phyloP scores from a whole-genome alignment of 2,329 filamentous ascomycete species.

The Alternaria sp. region DNA sequence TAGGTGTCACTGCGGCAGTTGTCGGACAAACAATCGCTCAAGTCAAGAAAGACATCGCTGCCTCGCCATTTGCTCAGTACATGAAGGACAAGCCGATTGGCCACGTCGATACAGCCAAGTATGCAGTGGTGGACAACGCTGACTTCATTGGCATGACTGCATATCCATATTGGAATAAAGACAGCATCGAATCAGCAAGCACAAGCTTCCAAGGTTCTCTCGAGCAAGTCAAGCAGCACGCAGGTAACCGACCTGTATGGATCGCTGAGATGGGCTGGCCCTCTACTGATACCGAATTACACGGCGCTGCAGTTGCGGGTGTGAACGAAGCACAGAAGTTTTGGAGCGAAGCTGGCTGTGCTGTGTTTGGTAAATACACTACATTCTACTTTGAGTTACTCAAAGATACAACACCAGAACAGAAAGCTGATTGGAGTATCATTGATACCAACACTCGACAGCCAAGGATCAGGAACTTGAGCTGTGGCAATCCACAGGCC shows the following conservation, averaged over 20 bases:
- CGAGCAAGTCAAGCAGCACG: constrained; percentile 29
- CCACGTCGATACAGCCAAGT: constrained; percentile 43
- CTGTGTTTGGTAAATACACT: constrained; percentile 41
- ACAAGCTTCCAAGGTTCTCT: constrained; percentile 38
- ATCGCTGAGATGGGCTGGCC: constrained; percentile 50
- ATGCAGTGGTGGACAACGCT: constrained; percentile 34
- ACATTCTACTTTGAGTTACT: constrained; percentile 47
- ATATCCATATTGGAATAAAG: constrained; percentile 46
- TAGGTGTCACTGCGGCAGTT: constrained; percentile 68
- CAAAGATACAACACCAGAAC: constrained; percentile 29
- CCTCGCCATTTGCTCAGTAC: constrained; percentile 63
- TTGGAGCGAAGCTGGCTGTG: constrained; percentile 44
- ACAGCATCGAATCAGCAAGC: constrained; percentile 51
- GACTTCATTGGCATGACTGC: constrained; percentile 48
- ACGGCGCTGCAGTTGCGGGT: constrained; percentile 26
- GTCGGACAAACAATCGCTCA: constrained; percentile 65
- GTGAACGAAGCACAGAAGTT: constrained; percentile 36
- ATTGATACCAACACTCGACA: constrained; percentile 26
- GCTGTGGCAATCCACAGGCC: constrained; percentile 20
- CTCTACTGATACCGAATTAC: constrained; percentile 20
- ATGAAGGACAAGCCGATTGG: constrained; percentile 53
- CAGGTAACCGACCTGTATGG: constrained; percentile 41
- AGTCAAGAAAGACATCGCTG: constrained; percentile 59
- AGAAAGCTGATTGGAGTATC: constrained; percentile 38
- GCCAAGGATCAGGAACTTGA: constrained; percentile 32